Evolutionary conservation across 257 asterid species (phyloP).

Genomic region (Solanum tacnaense): DNA sequence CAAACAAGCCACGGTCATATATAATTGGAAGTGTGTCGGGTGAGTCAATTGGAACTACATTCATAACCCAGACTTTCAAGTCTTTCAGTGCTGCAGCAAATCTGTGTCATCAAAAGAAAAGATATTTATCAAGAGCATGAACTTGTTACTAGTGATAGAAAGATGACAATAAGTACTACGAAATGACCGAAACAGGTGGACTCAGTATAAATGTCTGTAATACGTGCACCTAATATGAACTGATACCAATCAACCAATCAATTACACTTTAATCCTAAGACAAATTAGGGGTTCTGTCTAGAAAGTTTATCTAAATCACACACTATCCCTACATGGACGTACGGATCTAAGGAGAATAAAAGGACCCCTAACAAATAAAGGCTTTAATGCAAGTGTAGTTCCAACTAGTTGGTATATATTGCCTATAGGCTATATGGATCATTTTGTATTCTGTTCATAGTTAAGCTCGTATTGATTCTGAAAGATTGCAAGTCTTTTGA

Average conservation of each 20-base stretch:
- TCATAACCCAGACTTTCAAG: constrained; percentile 13
- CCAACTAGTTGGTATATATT: neutral
- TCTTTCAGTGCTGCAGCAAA: constrained; percentile 14
- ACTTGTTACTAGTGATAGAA: neutral
- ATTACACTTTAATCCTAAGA: neutral
- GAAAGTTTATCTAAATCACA: neutral
- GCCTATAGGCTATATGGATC: neutral
- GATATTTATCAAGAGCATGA: neutral
- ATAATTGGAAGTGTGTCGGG: constrained; percentile 14
- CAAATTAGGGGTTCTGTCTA: neutral
- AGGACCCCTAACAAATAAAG: neutral
- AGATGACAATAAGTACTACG: neutral
- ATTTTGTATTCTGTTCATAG: neutral
- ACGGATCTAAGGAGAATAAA: neutral
- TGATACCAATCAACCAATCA: neutral
- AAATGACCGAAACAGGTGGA: neutral
- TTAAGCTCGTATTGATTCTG: neutral
- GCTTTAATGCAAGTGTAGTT: neutral
- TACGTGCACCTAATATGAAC: neutral
- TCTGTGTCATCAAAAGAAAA: neutral
- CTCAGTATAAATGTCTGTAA: neutral
- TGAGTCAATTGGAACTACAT: constrained; percentile 7
- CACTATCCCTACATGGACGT: neutral
- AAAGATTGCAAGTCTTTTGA: neutral
- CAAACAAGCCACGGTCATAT: constrained; percentile 11